phyloP scores from a whole-genome alignment of 2,329 filamentous ascomycete genomes.

The Fusarium tanahbumbuense region DNA sequence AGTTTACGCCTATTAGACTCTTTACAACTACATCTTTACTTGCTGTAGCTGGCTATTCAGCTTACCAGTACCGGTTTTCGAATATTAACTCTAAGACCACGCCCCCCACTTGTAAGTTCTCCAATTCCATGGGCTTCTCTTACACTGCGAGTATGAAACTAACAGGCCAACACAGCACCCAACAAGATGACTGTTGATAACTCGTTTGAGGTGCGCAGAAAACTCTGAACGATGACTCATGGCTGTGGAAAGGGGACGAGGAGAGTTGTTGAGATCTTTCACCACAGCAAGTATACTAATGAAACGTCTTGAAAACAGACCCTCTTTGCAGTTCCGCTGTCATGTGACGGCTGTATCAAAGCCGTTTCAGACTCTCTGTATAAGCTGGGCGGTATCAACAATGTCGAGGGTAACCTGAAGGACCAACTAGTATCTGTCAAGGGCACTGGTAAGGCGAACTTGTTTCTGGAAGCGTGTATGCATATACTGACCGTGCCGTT shows the following conservation, averaged over 20 bases:
- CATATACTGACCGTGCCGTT: slow-evolving; percentile 20
- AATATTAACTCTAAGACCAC: slow-evolving; percentile 35
- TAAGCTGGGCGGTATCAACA: slow-evolving; percentile 81
- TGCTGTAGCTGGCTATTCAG: slow-evolving; percentile 46
- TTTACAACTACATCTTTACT: slow-evolving; percentile 47
- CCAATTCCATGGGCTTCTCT: slow-evolving; percentile 35
- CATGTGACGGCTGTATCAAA: slow-evolving; percentile 89
- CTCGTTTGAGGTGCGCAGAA: slow-evolving; percentile 59
- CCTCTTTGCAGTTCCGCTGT: slow-evolving; percentile 93
- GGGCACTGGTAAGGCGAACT: slow-evolving; percentile 73
- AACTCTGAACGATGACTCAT: slow-evolving; percentile 39
- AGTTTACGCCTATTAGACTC: slow-evolving; percentile 44
- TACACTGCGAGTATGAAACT: slow-evolving; percentile 43
- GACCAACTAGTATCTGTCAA: slow-evolving; percentile 87
- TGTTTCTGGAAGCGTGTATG: slow-evolving; percentile 3
- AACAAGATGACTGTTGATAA: slow-evolving; percentile 58
- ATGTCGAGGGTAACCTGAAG: slow-evolving; percentile 83
- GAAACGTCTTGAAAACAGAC: slow-evolving; percentile 69
- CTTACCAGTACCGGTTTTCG: slow-evolving; percentile 45
- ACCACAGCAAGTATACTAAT: slow-evolving; percentile 48
- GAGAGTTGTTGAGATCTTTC: slow-evolving; percentile 32
- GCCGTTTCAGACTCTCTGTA: slow-evolving; percentile 83
- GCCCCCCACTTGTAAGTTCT: slow-evolving; percentile 41
- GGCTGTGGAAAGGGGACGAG: slow-evolving; percentile 42
- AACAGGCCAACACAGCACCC: slow-evolving; percentile 34